These are phyloP conservation scores for Ormosia emarginata DNA, from an alignment of 306 rosid genomes.

Conservation along the genomic window DNA sequence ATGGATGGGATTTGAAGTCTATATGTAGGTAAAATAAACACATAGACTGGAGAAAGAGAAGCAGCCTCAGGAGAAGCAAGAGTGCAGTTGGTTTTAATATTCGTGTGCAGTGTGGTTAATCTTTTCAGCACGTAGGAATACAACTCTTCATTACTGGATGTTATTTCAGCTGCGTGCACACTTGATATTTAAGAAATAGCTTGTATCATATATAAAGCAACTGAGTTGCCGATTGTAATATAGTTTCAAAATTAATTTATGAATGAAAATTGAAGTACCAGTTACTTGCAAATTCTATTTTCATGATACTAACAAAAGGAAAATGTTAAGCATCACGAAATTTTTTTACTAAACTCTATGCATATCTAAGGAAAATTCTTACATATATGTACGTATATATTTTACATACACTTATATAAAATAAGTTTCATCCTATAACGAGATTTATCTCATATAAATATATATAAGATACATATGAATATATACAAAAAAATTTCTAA, in stretches of 20 bases:
- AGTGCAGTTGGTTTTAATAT: neutral
- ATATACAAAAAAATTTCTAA: too few relatives aligned
- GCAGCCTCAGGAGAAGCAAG: neutral
- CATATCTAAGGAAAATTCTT: too few relatives aligned
- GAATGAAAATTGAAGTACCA: neutral
- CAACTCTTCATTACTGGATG: neutral
- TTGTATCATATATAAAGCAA: neutral
- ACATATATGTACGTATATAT: too few relatives aligned
- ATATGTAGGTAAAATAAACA: neutral
- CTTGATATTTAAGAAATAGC: constrained; percentile 1
- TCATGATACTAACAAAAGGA: neutral
- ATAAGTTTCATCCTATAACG: too few relatives aligned
- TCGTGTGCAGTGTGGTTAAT: constrained; percentile 19
- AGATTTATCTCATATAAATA: too few relatives aligned
- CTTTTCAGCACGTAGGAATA: constrained; percentile 9
- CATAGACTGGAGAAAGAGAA: too few relatives aligned
- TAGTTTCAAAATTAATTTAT: neutral
- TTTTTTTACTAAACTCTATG: too few relatives aligned
- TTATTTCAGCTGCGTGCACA: constrained; percentile 13
- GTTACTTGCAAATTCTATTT: neutral
- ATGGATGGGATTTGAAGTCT: neutral
- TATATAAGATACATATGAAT: too few relatives aligned
- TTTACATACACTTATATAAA: too few relatives aligned
- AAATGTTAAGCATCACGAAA: too few relatives aligned
- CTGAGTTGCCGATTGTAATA: constrained; percentile 6